Evolutionary conservation across 148 eudicot genomes (phyloP), one percentile per base, ranked within the genome.

Genomic region (Fagopyrum homotropicum): DNA sequence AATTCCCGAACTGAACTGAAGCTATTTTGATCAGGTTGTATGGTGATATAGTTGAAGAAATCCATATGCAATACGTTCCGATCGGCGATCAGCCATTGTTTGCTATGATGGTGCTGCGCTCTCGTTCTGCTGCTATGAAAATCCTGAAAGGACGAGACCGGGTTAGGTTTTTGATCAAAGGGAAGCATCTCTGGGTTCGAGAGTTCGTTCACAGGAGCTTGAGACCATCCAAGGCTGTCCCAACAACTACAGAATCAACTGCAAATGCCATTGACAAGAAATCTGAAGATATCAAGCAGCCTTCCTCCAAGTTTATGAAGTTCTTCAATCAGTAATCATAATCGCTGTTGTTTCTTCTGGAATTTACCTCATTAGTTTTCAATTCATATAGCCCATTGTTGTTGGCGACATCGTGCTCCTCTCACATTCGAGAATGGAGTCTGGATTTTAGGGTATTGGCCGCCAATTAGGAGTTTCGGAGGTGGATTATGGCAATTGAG

Each of bases 111-210:
- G 70, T 72, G 15, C 14, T 84, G 40, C 71, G 68, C 15, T 49
- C 75, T 0, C 79, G 80, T 59, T n/a, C 72, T 9, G 69, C 22
- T 40, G 70, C 80, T 75, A 81, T 75, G 74, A 78, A 50, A 6
- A 84, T 84, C 19, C 76, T 84, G 78, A 4, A 8, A 22, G 85
- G 83, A 6, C 60, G 70, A 30, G 44, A 55, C 56, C 73, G 71
- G 6, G 85, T 79, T 14, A 79, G 70, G 56, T 80, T 84, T 77
- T 68, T 75, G 47, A 30, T 61, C 4, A 80, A 80, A 11, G 83
- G 85, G 40, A 84, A 84, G 22, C 87, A 84, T 66, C 78, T 84
- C 30, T 84, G 87, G 85, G 87, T 83, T 14, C 73, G 85, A 44
- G 80, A 80, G 60, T 84, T 77, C 80, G 78, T 66, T 66, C 71